Percentiles rank a stretch among this genome's conserved stretches.
Conservation (phyloP, 2,329 filamentous ascomycete species). For the Fusarium coicis region DNA sequence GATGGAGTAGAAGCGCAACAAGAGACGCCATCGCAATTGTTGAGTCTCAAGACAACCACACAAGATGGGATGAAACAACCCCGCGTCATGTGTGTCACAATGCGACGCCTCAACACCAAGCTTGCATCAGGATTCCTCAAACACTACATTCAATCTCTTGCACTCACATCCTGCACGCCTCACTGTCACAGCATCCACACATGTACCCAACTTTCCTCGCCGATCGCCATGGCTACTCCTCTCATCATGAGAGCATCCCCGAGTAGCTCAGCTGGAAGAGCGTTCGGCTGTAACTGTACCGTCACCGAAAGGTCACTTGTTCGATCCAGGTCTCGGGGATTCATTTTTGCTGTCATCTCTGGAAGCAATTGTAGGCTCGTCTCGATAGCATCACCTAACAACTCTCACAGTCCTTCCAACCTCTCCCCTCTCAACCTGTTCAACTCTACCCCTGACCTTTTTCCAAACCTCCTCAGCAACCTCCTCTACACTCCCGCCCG, state of each 20-base stretch:
- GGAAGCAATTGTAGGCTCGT: neutral
- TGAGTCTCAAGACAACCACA: neutral
- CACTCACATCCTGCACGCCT: no score
- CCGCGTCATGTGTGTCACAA: neutral
- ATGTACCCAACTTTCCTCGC: neutral
- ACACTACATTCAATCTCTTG: no score
- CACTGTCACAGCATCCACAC: no score
- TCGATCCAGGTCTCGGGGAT: conserved; percentile 14
- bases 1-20: fast-evolving
- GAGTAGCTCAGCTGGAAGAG: conserved; percentile 12
- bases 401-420: conserved; percentile 57
- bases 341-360: neutral
- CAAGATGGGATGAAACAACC: neutral
- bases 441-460: conserved; percentile 59
- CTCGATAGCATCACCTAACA: conserved; percentile 25
- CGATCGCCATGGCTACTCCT: neutral
- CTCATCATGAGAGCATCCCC: neutral
- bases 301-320: conserved; percentile 9
- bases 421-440: conserved; percentile 61
- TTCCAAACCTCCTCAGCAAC: conserved; percentile 67
- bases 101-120: neutral
- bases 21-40: neutral
- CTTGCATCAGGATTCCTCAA: neutral
- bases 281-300: conserved; percentile 5
- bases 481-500: conserved; percentile 64